phyloP scores from a whole-genome alignment of 495 filamentous ascomycete species.

The Penicillium lividum region DNA sequence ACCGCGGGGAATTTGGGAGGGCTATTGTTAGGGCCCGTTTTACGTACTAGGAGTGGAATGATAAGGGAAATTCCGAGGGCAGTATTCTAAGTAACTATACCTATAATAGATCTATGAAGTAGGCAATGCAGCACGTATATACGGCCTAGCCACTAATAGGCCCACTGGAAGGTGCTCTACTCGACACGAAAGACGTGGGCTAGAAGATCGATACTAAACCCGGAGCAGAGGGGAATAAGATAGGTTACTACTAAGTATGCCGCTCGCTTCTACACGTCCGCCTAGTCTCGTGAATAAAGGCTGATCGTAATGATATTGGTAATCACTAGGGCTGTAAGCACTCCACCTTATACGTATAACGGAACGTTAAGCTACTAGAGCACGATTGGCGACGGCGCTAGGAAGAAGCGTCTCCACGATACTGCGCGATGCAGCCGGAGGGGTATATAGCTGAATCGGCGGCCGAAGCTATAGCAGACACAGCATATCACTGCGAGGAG shows the following conservation, averaged over 20 bases:
- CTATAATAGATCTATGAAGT: neutral
- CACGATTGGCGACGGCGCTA: neutral
- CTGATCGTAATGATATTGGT: slow-evolving; percentile 6
- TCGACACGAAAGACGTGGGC: too few species aligned
- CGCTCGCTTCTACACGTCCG: slow-evolving; percentile 11
- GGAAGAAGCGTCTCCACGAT: neutral
- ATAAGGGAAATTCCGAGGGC: slow-evolving; percentile 6
- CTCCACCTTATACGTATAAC: slow-evolving; percentile 4
- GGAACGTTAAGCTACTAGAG: slow-evolving; percentile 4
- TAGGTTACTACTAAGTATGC: slow-evolving; percentile 7
- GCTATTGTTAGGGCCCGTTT: neutral
- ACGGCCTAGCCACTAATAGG: slow-evolving; percentile 5
- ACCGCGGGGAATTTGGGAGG: neutral
- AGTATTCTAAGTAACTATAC: neutral
- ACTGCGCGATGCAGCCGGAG: neutral
- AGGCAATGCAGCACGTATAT: neutral
- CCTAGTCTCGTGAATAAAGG: slow-evolving; percentile 1
- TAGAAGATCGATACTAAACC: slow-evolving; percentile 8
- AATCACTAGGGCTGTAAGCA: slow-evolving; percentile 5
- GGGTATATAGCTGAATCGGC: neutral
- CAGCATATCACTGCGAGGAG: too few species aligned
- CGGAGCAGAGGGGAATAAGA: slow-evolving; percentile 9
- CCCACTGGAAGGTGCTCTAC: slow-evolving; percentile 3
- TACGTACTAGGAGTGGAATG: slow-evolving; percentile 6
- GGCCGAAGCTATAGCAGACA: neutral